Evolutionary conservation across 2,329 filamentous ascomycete genomes (phyloP).

Genomic region (Colletotrichum eleusines): DNA sequence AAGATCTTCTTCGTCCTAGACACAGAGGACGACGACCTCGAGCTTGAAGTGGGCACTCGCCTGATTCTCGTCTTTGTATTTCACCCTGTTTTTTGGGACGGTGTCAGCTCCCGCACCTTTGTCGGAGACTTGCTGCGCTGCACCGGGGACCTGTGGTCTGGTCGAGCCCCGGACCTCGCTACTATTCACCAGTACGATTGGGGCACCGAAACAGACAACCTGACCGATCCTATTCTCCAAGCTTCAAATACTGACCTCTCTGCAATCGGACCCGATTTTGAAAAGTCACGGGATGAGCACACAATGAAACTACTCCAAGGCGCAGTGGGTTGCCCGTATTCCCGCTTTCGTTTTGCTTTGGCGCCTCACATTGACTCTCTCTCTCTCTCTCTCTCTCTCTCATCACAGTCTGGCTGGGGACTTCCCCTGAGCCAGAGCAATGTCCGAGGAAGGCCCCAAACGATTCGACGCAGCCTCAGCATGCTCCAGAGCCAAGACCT

Average conservation of each 20-base stretch:
- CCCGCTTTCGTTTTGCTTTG: not conserved
- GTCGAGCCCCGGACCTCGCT: rapidly evolving
- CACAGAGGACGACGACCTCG: not conserved
- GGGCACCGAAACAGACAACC: not conserved
- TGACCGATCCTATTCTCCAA: not conserved
- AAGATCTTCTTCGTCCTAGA: not conserved
- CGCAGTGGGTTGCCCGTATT: not conserved
- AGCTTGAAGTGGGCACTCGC: not conserved
- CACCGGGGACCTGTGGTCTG: not conserved
- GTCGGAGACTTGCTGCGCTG: slow-evolving; percentile 2
- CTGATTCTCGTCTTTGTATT: not conserved
- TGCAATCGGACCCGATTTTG: not conserved
- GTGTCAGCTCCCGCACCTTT: not conserved
- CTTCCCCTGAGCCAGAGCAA: not conserved
- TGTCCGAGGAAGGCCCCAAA: not conserved
- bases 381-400: no score
- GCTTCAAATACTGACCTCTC: not conserved
- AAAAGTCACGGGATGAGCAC: not conserved
- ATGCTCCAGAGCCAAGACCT: not conserved
- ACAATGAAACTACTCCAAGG: not conserved
- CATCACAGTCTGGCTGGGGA: not conserved
- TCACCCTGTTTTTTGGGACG: not conserved
- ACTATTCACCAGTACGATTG: not conserved
- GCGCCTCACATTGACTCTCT: not conserved
- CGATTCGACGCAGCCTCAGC: not conserved